Evolutionary conservation across 2,329 filamentous ascomycete genomes (phyloP).

Genomic region (Penicillium paneum): DNA sequence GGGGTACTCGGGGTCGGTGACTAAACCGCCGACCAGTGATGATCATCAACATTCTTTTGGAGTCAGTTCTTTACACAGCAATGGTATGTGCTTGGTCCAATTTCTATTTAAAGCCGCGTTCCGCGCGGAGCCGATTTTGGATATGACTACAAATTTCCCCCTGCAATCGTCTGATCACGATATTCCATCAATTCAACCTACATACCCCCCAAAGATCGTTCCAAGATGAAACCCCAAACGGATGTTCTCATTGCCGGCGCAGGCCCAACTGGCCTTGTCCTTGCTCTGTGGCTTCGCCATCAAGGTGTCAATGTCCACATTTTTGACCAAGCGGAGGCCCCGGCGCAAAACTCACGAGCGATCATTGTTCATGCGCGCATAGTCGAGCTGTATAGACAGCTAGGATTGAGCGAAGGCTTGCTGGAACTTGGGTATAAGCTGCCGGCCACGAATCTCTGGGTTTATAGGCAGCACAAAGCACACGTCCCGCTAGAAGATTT

Average conservation of each 20-base stretch:
- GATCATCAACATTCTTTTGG: background rate
- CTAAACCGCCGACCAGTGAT: background rate
- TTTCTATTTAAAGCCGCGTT: background rate
- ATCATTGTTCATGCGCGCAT: constrained; percentile 51
- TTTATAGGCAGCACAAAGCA: constrained; percentile 20
- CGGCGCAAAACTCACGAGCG: constrained; percentile 36
- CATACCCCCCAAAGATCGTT: background rate
- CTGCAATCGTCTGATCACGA: background rate
- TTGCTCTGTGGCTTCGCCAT: constrained; percentile 30
- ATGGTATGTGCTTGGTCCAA: background rate
- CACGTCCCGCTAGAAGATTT: constrained; percentile 25
- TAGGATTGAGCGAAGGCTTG: constrained; percentile 40
- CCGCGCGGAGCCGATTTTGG: background rate
- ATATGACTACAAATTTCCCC: background rate
- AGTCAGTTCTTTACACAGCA: background rate
- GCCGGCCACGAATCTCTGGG: constrained; percentile 40
- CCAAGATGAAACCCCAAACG: constrained; percentile 1
- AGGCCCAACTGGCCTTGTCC: constrained; percentile 32
- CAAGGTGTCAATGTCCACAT: constrained; percentile 37
- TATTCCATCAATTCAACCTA: background rate
- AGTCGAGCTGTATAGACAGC: constrained; percentile 50
- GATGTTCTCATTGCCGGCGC: constrained; percentile 31
- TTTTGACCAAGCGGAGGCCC: constrained; percentile 44
- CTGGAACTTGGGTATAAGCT: constrained; percentile 38
- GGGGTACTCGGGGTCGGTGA: constrained; percentile 17